Base-by-base conservation (phyloP, 169 alveolate genomes). In the Blepharisma undulans region DNA sequence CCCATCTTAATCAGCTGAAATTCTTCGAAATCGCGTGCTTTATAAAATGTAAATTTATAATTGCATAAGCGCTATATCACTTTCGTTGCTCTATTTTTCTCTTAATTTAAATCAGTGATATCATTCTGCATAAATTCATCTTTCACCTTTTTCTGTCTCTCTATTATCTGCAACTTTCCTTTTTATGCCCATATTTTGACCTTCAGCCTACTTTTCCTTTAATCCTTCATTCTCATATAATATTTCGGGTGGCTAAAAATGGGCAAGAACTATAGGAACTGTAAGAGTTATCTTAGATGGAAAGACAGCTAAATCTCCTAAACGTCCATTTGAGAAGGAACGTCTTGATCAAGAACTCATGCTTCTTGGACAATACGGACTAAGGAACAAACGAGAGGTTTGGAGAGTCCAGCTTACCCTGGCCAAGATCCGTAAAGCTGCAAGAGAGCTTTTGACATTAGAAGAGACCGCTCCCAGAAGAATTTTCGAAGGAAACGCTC, bases 391-490 rank as follows among this genome's bases (percentile, higher is more conserved):
- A 98, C 98, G 99, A 92, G 99, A 99, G 95, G 99, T 98, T 89
- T 98, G 99, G 99, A 96, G 99, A 92, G 99, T 99, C 84, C 99
- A 98, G 95, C 98, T 98, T 90, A 97, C 98, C 71, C 98, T 99
- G 84, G 99, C 99, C 76, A 99, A 99, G 96, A 98, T 99, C 92
- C 98, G 99, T 93, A 98, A 99, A 59, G 99, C 99, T 66, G 99
- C 99, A 34, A 99, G 99, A 94, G 98, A 98, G 93, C 97, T 99
- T 90, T 98, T 99, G 92, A 99, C 99, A 91, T 97, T 99, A 81
- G 99, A 99, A 59, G 99, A 97, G 91, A 98, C 97, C 94, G 99
- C 98, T 93, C 98, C 98, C 71, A 97, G 98, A 91, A 97, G 99
- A 86, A 94, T 98, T 72, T 99, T 99, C 96, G 99, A 99, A 94